A percentile compares a stretch with the other conserved stretches of the same genome.
These are phyloP conservation scores for Calonectria montana DNA, from an alignment of 2,329 filamentous ascomycete genomes.

Conservation along the genomic window DNA sequence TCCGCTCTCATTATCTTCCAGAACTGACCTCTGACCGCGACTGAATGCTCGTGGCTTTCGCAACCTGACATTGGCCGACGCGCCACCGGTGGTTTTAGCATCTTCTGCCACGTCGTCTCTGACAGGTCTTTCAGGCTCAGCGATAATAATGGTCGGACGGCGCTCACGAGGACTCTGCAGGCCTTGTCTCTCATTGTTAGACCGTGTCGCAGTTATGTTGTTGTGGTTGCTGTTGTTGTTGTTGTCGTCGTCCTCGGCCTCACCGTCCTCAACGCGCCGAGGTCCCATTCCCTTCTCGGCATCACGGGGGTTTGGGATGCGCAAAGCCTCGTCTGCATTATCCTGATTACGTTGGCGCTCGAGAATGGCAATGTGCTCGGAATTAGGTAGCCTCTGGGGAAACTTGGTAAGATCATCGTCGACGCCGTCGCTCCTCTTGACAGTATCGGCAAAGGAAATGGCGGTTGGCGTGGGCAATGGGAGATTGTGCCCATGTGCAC, in stretches of 20 bases:
- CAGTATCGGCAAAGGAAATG: constrained; percentile 77
- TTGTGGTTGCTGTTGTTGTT: constrained; percentile 52
- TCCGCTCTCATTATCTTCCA: constrained; percentile 49
- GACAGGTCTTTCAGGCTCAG: constrained; percentile 65
- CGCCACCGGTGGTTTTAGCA: constrained; percentile 53
- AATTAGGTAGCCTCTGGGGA: constrained; percentile 66
- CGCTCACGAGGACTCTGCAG: constrained; percentile 48
- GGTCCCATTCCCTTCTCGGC: constrained; percentile 86
- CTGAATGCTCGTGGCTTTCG: constrained; percentile 56
- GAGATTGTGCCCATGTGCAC: constrained; percentile 23
- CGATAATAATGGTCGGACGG: constrained; percentile 72
- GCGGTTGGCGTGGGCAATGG: constrained; percentile 39
- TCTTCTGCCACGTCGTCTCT: constrained; percentile 55
- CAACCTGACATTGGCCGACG: constrained; percentile 54
- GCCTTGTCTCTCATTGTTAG: constrained; percentile 42
- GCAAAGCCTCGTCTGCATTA: constrained; percentile 71
- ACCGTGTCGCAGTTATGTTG: constrained; percentile 40
- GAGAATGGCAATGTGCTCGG: constrained; percentile 89
- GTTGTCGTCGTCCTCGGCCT: constrained; percentile 51
- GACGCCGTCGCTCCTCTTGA: constrained; percentile 69
- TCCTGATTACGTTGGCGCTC: constrained; percentile 85
- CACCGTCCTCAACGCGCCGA: constrained; percentile 57
- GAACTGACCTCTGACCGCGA: constrained; percentile 51
- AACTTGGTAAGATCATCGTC: constrained; percentile 60
- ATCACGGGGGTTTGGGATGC: constrained; percentile 92